Conservation (phyloP, 495 filamentous ascomycete genomes). For the Talaromyces thailandensis region DNA sequence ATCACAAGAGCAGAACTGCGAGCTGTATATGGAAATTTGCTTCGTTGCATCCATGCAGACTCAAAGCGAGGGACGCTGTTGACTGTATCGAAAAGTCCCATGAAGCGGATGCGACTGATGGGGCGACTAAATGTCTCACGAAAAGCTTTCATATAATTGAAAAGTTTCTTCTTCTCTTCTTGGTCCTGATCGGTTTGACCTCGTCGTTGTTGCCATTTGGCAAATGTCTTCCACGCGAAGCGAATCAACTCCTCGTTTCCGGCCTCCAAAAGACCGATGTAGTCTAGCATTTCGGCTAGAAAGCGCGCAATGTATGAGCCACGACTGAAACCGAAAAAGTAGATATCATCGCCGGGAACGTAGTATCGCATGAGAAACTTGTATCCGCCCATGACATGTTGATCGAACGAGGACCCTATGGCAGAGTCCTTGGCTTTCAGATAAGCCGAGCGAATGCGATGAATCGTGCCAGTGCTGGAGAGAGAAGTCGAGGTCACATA, state of each 20-base stretch:
- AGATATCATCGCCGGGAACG: conserved; percentile 67
- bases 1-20: conserved; percentile 62
- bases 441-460: conserved; percentile 65
- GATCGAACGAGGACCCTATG: conserved; percentile 72
- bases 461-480: conserved; percentile 53
- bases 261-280: conserved; percentile 66
- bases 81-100: conserved; percentile 47
- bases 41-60: conserved; percentile 75
- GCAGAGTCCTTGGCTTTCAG: conserved; percentile 79
- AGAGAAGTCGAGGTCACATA: conserved; percentile 63
- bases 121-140: conserved; percentile 78
- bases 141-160: conserved; percentile 72
- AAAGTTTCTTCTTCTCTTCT: conserved; percentile 56
- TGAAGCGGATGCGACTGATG: conserved; percentile 53
- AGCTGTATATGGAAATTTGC: conserved; percentile 75
- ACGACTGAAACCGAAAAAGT: conserved; percentile 76
- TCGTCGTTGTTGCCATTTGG: conserved; percentile 69
- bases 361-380: conserved; percentile 88
- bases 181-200: conserved; percentile 45
- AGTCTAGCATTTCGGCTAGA: conserved; percentile 79
- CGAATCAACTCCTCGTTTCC: conserved; percentile 84
- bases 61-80: conserved; percentile 80
- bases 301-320: conserved; percentile 85
- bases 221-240: conserved; percentile 86
- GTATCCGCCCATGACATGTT: conserved; percentile 79